A percentile compares a stretch with the other conserved stretches of the same genome.
Evolutionary conservation across 2,329 filamentous ascomycete species (phyloP).

Genomic region (Paecilomyces niveus): DNA sequence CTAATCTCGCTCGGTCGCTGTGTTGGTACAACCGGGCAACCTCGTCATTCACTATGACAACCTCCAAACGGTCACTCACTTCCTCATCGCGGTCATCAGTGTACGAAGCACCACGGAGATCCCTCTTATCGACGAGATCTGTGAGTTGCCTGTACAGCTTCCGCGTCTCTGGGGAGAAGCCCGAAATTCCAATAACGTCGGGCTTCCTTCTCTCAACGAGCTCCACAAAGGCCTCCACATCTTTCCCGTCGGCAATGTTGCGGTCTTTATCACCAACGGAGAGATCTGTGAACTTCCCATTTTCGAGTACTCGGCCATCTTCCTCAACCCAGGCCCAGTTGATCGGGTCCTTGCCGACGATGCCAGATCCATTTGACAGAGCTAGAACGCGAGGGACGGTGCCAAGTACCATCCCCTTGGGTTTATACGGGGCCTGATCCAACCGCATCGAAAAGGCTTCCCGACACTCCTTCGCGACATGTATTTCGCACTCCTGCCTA

Average conservation of each 20-base stretch:
- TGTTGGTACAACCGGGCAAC: conserved; percentile 94
- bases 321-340: conserved; percentile 93
- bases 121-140: conserved; percentile 68
- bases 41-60: conserved; percentile 91
- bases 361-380: conserved; percentile 76
- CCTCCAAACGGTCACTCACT: conserved; percentile 71
- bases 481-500: conserved; percentile 87
- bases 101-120: conserved; percentile 72
- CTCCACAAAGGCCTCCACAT: conserved; percentile 66
- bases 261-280: conserved; percentile 59
- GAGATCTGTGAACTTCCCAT: conserved; percentile 79
- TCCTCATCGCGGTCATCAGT: conserved; percentile 75
- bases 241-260: conserved; percentile 56
- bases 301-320: conserved; percentile 79
- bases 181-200: conserved; percentile 84
- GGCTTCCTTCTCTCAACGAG: conserved; percentile 73
- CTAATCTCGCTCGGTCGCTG: conserved; percentile 67
- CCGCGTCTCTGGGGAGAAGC: conserved; percentile 80
- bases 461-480: conserved; percentile 78
- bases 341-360: conserved; percentile 66
- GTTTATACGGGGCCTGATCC: conserved; percentile 93
- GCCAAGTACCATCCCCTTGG: conserved; percentile 83
- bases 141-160: conserved; percentile 76
- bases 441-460: conserved; percentile 84
- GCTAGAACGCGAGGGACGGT: conserved; percentile 81